Conservation (phyloP, 1,139 yeast species). For the Pichia terricola region DNA sequence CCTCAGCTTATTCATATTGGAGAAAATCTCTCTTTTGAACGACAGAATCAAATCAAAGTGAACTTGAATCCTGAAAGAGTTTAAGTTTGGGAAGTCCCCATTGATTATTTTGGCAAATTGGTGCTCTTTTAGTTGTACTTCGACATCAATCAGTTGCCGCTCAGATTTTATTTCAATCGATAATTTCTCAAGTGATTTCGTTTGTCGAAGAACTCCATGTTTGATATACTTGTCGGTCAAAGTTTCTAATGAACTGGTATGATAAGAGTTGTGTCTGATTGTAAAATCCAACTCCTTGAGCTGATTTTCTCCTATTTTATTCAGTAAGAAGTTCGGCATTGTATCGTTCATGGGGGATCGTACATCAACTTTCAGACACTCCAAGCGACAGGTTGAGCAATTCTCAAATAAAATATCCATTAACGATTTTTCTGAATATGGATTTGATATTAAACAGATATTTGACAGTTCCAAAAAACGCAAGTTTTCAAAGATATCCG, state of each 20-base stretch:
- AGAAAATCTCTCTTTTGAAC: conserved; percentile 15
- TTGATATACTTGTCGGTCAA: conserved; percentile 27
- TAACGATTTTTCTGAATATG: conserved; percentile 3
- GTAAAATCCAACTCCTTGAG: conserved; percentile 34
- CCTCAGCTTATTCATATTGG: conserved; percentile 25
- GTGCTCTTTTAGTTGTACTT: conserved; percentile 23
- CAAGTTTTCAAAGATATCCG: neutral
- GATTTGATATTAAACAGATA: conserved; percentile 10
- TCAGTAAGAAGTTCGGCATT: conserved; percentile 31
- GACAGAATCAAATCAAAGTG: conserved; percentile 24
- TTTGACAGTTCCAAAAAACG: conserved; percentile 11
- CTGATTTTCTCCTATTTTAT: conserved; percentile 9
- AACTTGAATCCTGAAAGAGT: conserved; percentile 32
- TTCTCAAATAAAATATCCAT: conserved; percentile 10
- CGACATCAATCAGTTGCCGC: conserved; percentile 21
- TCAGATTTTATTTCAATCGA: conserved; percentile 33
- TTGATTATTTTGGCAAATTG: conserved; percentile 12
- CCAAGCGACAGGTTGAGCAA: conserved; percentile 30
- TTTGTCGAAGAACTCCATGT: conserved; percentile 24
- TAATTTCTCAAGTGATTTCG: conserved; percentile 27
- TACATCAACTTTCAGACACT: conserved; percentile 33
- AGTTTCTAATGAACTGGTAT: conserved; percentile 23
- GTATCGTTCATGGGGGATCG: conserved; percentile 37
- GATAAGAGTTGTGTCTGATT: conserved; percentile 34
- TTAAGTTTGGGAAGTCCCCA: conserved; percentile 10